These are phyloP conservation scores for Capronia epimyces DNA, from an alignment of 2,329 filamentous ascomycete species.

Conservation along the genomic window DNA sequence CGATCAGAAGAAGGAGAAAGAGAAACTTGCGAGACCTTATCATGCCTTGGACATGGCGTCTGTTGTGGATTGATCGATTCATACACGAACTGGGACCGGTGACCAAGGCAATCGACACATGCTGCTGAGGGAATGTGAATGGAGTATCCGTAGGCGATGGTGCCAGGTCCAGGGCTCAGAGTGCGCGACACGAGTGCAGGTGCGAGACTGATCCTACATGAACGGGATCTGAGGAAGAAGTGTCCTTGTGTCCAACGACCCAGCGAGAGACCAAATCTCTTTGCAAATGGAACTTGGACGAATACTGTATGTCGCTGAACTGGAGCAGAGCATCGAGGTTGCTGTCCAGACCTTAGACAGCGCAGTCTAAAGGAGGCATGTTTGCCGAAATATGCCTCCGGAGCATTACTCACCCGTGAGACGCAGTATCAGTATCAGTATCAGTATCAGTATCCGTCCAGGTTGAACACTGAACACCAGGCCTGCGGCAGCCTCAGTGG, in stretches of 20 bases:
- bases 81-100: constrained; percentile 13
- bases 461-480: too few species aligned
- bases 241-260: background rate
- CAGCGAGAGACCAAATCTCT: background rate
- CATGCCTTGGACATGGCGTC: constrained; percentile 29
- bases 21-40: constrained; percentile 27
- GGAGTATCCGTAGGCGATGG: too few species aligned
- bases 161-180: too few species aligned
- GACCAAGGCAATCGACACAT: background rate
- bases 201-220: background rate
- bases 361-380: background rate
- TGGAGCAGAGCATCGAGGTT: too few species aligned
- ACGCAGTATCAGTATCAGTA: background rate
- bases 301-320: too few species aligned
- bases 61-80: constrained; percentile 13
- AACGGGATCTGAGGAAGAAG: background rate
- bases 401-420: background rate
- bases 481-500: too few species aligned
- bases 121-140: background rate
- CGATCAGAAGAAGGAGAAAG: constrained; percentile 23
- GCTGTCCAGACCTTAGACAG: background rate
- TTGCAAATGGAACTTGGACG: background rate
- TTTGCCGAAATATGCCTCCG: background rate
- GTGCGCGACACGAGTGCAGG: too few species aligned
- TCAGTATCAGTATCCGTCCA: too few species aligned